These are phyloP conservation scores for Globisporangium emineosum DNA, from an alignment of 352 stramenopile genomes.

Conservation along the genomic window DNA sequence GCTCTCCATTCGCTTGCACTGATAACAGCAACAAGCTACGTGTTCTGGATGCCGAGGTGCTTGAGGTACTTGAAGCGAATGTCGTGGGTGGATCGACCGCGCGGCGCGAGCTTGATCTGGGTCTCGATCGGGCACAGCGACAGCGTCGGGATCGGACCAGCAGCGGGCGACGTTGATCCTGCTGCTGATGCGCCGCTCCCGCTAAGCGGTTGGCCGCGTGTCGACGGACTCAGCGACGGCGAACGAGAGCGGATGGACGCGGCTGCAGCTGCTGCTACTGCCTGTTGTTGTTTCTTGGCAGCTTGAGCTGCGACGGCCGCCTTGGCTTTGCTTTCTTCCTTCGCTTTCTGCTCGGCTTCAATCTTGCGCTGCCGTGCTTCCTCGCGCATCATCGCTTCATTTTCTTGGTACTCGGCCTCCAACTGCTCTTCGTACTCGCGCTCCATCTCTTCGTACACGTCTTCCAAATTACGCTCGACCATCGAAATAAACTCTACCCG, in stretches of 20 bases:
- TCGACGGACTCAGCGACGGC: conserved; percentile 33
- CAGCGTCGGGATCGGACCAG: conserved; percentile 41
- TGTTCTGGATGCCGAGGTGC: conserved; percentile 78
- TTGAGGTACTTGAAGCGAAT: conserved; percentile 88
- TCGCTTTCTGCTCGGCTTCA: conserved; percentile 29
- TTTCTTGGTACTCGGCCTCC: conserved; percentile 59
- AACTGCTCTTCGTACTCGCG: conserved; percentile 77
- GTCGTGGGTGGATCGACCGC: conserved; percentile 64
- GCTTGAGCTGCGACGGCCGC: background rate
- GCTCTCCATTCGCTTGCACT: background rate
- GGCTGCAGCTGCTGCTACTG: conserved; percentile 1
- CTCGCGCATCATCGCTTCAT: conserved; percentile 69
- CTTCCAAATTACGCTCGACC: conserved; percentile 86
- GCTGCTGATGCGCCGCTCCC: conserved; percentile 7
- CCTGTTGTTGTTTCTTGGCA: conserved; percentile 9
- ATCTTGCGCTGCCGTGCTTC: conserved; percentile 53
- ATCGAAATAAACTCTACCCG: conserved; percentile 81
- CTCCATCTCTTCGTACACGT: conserved; percentile 87
- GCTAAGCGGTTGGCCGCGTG: conserved; percentile 24
- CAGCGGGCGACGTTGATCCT: background rate
- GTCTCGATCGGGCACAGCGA: conserved; percentile 46
- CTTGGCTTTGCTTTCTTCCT: conserved; percentile 9
- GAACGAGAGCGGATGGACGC: conserved; percentile 25
- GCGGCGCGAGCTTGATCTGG: conserved; percentile 72
- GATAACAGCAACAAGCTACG: background rate